These are phyloP conservation scores for Pestalotiopsis fici DNA, from an alignment of 2,329 filamentous ascomycete species.

Conservation along the genomic window DNA sequence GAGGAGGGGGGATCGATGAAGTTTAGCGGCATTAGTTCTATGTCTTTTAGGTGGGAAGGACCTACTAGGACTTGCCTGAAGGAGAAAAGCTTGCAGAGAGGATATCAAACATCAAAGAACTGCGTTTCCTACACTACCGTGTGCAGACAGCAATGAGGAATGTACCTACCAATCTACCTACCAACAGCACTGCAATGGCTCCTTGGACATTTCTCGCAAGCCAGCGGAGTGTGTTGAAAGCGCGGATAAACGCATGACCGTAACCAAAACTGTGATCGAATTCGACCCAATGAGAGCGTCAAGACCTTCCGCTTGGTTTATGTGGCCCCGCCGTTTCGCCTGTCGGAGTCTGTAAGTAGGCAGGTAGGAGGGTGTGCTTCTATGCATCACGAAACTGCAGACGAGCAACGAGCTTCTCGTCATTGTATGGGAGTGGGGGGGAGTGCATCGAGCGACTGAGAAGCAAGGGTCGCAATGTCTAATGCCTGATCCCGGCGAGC, in stretches of 20 bases:
- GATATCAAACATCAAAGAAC: slow-evolving; percentile 28
- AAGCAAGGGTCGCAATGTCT: slow-evolving; percentile 1
- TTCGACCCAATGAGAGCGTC: slow-evolving; percentile 38
- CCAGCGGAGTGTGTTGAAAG: slow-evolving; percentile 36
- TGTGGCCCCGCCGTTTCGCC: slow-evolving; percentile 31
- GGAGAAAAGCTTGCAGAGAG: slow-evolving; percentile 13
- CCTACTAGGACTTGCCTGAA: neutral
- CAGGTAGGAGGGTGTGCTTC: slow-evolving; percentile 18
- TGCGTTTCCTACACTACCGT: slow-evolving; percentile 34
- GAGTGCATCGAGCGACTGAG: neutral
- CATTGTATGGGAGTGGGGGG: neutral
- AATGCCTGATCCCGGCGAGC: slow-evolving; percentile 3
- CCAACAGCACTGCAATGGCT: no score
- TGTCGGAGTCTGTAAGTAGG: neutral
- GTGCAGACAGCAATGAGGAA: slow-evolving; percentile 29
- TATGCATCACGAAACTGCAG: neutral
- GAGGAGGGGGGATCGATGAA: neutral
- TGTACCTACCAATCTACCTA: slow-evolving; percentile 34
- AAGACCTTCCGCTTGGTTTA: slow-evolving; percentile 25
- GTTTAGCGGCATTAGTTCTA: slow-evolving; percentile 4
- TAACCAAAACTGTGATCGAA: slow-evolving; percentile 38
- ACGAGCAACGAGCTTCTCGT: neutral
- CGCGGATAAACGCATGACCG: slow-evolving; percentile 55
- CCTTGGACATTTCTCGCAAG: no score
- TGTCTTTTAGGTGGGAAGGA: neutral